phyloP scores from a whole-genome alignment of 225 moss, liverwort and hornwort species.

The Takakia lepidozioides region DNA sequence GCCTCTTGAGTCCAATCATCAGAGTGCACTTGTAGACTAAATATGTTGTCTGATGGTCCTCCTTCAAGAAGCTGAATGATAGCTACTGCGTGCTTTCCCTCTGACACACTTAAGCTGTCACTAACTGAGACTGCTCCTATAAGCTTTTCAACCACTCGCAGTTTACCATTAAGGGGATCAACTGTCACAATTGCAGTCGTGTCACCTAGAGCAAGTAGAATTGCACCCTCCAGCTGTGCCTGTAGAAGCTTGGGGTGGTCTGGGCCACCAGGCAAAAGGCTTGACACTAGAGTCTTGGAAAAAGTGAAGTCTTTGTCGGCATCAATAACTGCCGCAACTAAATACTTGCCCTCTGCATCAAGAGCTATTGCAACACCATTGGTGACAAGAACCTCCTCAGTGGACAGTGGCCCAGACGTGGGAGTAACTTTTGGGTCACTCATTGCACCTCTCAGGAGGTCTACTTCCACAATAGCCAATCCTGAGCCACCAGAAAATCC shows the following conservation, averaged over 20 bases:
- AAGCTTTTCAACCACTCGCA: conserved; percentile 45
- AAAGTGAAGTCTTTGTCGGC: conserved; percentile 22
- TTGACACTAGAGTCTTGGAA: conserved; percentile 54
- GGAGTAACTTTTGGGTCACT: conserved; percentile 46
- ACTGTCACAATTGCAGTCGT: conserved; percentile 56
- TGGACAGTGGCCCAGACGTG: conserved; percentile 39
- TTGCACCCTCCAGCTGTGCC: conserved; percentile 61
- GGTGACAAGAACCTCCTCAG: conserved; percentile 38
- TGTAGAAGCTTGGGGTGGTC: conserved; percentile 43
- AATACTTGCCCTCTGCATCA: conserved; percentile 30
- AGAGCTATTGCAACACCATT: conserved; percentile 63
- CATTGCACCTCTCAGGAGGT: conserved; percentile 57
- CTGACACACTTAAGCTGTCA: conserved; percentile 72
- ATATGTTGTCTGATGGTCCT: conserved; percentile 27
- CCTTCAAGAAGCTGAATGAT: conserved; percentile 45
- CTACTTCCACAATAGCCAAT: conserved; percentile 59
- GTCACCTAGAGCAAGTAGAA: conserved; percentile 58
- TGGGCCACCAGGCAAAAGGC: conserved; percentile 34
- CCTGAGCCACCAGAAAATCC: conserved; percentile 66
- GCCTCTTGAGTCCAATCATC: conserved; percentile 53
- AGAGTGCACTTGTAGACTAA: conserved; percentile 55
- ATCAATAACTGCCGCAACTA: conserved; percentile 46
- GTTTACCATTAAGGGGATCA: conserved; percentile 49
- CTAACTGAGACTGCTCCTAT: conserved; percentile 46
- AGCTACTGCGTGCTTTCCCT: conserved; percentile 58